Evolutionary conservation across 257 asterid genomes (phyloP).

Genomic region (Echites panduratus): DNA sequence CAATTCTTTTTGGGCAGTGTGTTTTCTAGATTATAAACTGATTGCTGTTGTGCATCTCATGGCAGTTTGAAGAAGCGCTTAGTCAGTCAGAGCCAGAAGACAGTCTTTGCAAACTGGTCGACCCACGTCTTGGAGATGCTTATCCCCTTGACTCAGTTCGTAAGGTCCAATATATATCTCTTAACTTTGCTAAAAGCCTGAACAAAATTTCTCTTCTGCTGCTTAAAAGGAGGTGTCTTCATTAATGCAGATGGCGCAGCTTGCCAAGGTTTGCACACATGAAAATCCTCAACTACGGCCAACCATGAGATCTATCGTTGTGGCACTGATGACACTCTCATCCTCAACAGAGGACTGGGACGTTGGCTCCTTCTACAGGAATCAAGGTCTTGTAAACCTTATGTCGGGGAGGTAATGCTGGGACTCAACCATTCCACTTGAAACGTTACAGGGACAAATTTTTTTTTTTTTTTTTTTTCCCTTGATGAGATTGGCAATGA

Average conservation of each 20-base stretch:
- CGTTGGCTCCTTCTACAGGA: slow-evolving; percentile 69
- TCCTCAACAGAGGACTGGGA: slow-evolving; percentile 93
- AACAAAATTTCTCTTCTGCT: neutral
- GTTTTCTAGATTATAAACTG: neutral
- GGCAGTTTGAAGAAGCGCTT: slow-evolving; percentile 82
- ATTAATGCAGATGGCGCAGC: slow-evolving; percentile 57
- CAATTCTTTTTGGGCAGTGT: neutral
- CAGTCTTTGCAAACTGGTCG: slow-evolving; percentile 50
- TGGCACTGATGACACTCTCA: slow-evolving; percentile 82
- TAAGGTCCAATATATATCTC: slow-evolving; percentile 40
- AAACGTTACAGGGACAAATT: neutral
- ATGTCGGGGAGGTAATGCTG: slow-evolving; percentile 67
- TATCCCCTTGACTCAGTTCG: slow-evolving; percentile 66
- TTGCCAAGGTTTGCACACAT: slow-evolving; percentile 83
- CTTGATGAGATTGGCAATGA: neutral
- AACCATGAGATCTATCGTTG: slow-evolving; percentile 83
- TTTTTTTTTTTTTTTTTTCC: neutral
- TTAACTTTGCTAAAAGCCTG: neutral
- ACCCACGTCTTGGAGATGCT: slow-evolving; percentile 70
- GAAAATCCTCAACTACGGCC: slow-evolving; percentile 85
- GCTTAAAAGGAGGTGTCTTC: neutral
- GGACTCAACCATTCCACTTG: neutral
- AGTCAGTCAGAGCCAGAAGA: slow-evolving; percentile 46
- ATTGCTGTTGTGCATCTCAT: slow-evolving; percentile 11
- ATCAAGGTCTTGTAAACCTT: slow-evolving; percentile 54